Conservation (phyloP, 176 grass and related monocot species). For the Eragrostis nindensis region DNA sequence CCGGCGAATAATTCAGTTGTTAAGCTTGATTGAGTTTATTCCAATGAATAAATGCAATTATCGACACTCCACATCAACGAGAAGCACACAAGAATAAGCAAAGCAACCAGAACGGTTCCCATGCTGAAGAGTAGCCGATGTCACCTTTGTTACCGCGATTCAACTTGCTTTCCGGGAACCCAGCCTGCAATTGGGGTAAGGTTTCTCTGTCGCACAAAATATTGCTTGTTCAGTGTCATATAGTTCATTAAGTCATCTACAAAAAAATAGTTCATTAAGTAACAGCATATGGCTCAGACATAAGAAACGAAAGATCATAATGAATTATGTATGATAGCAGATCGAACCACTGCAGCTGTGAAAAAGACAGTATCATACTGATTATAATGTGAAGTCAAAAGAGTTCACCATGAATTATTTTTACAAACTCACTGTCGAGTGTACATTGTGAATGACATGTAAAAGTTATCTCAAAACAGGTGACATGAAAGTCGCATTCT, state of each 20-base stretch:
- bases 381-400: neutral
- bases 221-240: neutral
- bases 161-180: neutral
- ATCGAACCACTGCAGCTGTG: neutral
- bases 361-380: neutral
- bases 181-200: neutral
- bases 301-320: neutral
- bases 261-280: neutral
- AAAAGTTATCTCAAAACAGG: neutral
- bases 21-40: too few species aligned
- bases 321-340: neutral
- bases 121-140: too few species aligned
- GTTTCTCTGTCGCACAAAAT: neutral
- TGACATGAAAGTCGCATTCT: neutral
- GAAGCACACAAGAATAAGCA: too few species aligned
- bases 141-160: neutral
- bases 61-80: too few species aligned
- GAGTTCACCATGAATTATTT: neutral
- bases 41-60: too few species aligned
- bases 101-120: too few species aligned
- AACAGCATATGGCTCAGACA: neutral
- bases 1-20: too few species aligned
- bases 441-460: neutral
- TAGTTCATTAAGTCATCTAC: too few species aligned
- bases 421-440: neutral